Evolutionary conservation across 306 rosid species (phyloP).

Genomic region (Prunus campanulata): DNA sequence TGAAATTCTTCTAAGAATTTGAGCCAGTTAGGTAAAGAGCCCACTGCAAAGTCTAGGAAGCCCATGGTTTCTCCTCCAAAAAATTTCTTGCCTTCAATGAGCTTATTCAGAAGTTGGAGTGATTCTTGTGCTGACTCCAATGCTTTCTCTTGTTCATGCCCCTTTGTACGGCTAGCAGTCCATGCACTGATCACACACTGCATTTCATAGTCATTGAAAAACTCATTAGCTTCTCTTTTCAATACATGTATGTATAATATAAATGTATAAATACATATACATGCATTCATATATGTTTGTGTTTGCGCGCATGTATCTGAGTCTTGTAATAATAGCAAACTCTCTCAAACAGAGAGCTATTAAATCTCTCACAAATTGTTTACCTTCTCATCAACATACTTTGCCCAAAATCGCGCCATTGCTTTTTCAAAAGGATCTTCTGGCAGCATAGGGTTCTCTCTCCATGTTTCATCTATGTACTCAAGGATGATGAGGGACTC

Average conservation of each 20-base stretch:
- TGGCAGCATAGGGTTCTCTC: constrained; percentile 26
- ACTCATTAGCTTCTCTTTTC: not conserved
- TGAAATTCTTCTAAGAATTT: constrained; percentile 40
- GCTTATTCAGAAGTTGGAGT: constrained; percentile 40
- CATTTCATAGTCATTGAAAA: not conserved
- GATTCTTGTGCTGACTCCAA: constrained; percentile 48
- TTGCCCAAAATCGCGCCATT: constrained; percentile 15
- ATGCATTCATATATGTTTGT: not conserved
- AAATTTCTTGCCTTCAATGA: constrained; percentile 41
- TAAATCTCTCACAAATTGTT: not conserved
- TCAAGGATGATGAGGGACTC: constrained; percentile 58
- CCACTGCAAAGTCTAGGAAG: constrained; percentile 47
- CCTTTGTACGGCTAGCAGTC: constrained; percentile 47
- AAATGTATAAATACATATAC: not conserved
- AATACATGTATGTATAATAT: not conserved
- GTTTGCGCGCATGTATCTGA: not conserved
- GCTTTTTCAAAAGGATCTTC: constrained; percentile 19
- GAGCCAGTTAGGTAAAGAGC: constrained; percentile 51
- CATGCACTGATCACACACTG: constrained; percentile 50
- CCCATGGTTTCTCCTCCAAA: constrained; percentile 57
- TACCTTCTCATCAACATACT: constrained; percentile 31
- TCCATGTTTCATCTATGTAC: constrained; percentile 58
- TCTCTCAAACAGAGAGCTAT: not conserved
- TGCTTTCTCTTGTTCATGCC: constrained; percentile 43
- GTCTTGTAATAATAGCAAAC: not conserved